Base-by-base conservation (phyloP, 163 green algal species). In the Chlorella variabilis region DNA sequence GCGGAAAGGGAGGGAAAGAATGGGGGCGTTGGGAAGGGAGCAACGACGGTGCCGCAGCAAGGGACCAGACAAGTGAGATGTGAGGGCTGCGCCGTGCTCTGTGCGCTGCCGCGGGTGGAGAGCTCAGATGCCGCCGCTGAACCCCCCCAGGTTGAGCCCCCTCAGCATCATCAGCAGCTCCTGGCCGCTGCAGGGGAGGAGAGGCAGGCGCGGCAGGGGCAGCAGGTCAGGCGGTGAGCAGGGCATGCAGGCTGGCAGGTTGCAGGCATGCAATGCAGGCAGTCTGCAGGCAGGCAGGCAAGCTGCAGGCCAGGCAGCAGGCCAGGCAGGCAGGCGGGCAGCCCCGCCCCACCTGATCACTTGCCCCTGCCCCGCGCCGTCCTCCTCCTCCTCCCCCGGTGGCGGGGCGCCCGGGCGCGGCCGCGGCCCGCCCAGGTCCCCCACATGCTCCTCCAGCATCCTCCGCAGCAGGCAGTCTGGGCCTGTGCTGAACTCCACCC, bases 151-250 rank as follows among this genome's bases (percentile, higher is more conserved):
- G 66, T 77, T 83, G 36, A 83, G 66, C n/a, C 77, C 77, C 15
- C 77, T 48, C 77, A 83, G 77, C 77, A 83, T 83, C 77, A 77
- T 77, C 31, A 83, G 65, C 66, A 83, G 77, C 77, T 83, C 66
- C 77, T 83, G 77, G 23, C 75, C 58, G 23, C 59, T 81, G 75
- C 58, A 56, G 13, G 2, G 9, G 27, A 29, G 33, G 29, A 20
- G 69, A 0, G 25, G 3, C 11, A 15, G 69, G 23, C 6, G 23
- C 21, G 4, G 42, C 25, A 21, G 8, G 68, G 27, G 41, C 27
- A 17, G 20, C 68, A 76, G 13, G 68, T 18, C 4, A 59, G 68
- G n/a, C 42, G 6, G 67, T 29, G 7, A 41, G 41, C 7, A 18
- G 31, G 61, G 61, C 9, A 5, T 41, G 62, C 33, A 48, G 63